These are phyloP conservation scores for Astragalus glycyphyllos DNA, from an alignment of 306 rosid genomes.

Conservation along the genomic window DNA sequence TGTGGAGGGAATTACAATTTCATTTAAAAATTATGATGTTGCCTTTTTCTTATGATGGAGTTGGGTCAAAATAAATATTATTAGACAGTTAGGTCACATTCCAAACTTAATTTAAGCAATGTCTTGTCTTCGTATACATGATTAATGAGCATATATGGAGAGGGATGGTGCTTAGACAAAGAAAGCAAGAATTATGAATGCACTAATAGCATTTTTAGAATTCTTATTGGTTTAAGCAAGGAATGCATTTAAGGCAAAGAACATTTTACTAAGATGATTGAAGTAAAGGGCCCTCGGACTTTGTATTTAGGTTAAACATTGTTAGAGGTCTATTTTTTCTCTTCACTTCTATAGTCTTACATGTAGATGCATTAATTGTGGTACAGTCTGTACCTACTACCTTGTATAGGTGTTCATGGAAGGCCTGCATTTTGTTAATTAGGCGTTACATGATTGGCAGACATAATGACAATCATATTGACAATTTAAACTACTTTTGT, in stretches of 20 bases:
- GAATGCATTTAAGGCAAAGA: not conserved
- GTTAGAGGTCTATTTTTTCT: not conserved
- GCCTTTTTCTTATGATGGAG: no score
- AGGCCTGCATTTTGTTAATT: not conserved
- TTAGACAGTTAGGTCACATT: no score
- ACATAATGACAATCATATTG: constrained; percentile 1
- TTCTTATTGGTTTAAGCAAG: no score
- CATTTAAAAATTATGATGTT: no score
- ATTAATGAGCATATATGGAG: no score
- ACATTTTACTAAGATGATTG: not conserved
- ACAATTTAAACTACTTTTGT: not conserved
- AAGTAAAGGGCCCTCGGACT: not conserved
- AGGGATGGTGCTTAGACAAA: no score
- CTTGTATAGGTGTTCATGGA: constrained; percentile 5
- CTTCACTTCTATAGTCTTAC: not conserved
- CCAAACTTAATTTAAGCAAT: no score
- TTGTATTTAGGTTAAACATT: not conserved
- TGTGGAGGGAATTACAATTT: no score
- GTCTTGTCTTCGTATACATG: no score
- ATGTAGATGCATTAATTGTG: not conserved
- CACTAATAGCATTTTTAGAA: no score
- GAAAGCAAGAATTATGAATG: no score
- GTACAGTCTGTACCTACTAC: not conserved
- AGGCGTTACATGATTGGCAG: not conserved
- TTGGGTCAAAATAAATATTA: no score